phyloP scores from a whole-genome alignment of 2,329 filamentous ascomycete genomes.

The Sclerotinia glacialis region DNA sequence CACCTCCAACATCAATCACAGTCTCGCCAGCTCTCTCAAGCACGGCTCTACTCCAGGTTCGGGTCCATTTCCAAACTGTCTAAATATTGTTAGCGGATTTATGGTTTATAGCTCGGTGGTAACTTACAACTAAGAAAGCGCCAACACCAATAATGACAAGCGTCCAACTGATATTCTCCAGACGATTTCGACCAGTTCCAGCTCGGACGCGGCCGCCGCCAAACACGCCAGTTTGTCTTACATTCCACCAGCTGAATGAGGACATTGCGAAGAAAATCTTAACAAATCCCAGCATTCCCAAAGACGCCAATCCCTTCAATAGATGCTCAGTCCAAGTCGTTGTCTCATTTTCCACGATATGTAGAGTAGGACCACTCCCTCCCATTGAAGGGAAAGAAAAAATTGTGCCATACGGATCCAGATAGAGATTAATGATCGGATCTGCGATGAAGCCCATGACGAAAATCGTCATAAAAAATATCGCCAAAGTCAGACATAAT shows the following conservation, averaged over 20 bases:
- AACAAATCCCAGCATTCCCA: slow-evolving; percentile 80
- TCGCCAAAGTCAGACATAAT: slow-evolving; percentile 64
- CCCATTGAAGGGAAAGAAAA: slow-evolving; percentile 47
- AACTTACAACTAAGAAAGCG: slow-evolving; percentile 72
- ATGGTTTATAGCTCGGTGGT: not conserved
- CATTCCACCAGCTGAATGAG: slow-evolving; percentile 73
- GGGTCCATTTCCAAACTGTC: slow-evolving; percentile 79
- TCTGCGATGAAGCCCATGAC: slow-evolving; percentile 87
- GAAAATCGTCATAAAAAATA: slow-evolving; percentile 73
- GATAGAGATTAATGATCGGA: slow-evolving; percentile 83
- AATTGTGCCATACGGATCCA: slow-evolving; percentile 68
- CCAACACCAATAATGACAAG: slow-evolving; percentile 76
- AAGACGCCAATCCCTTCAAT: slow-evolving; percentile 81
- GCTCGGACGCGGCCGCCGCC: slow-evolving; percentile 50
- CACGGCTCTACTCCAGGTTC: slow-evolving; percentile 67
- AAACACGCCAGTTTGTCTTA: slow-evolving; percentile 60
- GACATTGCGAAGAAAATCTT: slow-evolving; percentile 75
- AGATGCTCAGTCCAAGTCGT: slow-evolving; percentile 79
- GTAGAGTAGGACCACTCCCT: slow-evolving; percentile 42
- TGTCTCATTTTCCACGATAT: slow-evolving; percentile 48
- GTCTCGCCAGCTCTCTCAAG: slow-evolving; percentile 74
- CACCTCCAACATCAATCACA: slow-evolving; percentile 75
- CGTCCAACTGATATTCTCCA: slow-evolving; percentile 75
- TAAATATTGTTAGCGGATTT: slow-evolving; percentile 38
- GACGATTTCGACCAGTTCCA: slow-evolving; percentile 69